Percentiles rank a stretch among this genome's conserved stretches.
Conservation (phyloP, 2,329 filamentous ascomycete genomes). For the Beauveria scarabaeidicola region DNA sequence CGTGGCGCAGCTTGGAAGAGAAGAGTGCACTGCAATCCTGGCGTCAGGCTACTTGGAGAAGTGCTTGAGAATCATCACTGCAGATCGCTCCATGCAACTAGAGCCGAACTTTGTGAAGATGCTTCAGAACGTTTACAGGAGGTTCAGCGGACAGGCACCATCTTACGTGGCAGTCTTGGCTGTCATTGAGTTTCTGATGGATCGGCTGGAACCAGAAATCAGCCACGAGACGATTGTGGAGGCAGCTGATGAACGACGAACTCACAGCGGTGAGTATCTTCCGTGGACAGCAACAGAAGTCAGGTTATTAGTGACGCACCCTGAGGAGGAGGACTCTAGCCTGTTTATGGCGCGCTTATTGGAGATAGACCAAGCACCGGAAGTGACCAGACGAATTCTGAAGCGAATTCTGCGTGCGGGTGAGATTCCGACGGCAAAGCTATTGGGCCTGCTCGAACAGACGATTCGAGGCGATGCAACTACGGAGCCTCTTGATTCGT, state of each 20-base stretch:
- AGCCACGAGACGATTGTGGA: slow-evolving; percentile 30
- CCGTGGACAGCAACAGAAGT: slow-evolving; percentile 40
- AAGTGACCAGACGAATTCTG: slow-evolving; percentile 48
- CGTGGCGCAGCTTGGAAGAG: slow-evolving; percentile 54
- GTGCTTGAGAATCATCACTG: slow-evolving; percentile 50
- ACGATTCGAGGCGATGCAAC: slow-evolving; percentile 41
- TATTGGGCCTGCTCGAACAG: slow-evolving; percentile 45
- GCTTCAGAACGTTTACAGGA: slow-evolving; percentile 41
- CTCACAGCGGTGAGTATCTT: slow-evolving; percentile 26
- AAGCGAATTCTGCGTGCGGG: slow-evolving; percentile 46
- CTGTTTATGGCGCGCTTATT: slow-evolving; percentile 61
- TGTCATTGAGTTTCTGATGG: slow-evolving; percentile 38
- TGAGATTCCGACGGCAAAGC: slow-evolving; percentile 38
- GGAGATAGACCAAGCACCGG: slow-evolving; percentile 47
- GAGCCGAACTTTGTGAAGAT: slow-evolving; percentile 47
- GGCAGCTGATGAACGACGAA: slow-evolving; percentile 30
- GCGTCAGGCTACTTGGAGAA: slow-evolving; percentile 52
- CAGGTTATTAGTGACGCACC: slow-evolving; percentile 34
- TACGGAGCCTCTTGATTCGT: slow-evolving; percentile 41
- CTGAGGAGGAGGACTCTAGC: slow-evolving; percentile 26
- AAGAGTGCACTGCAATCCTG: slow-evolving; percentile 51
- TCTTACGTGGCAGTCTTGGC: slow-evolving; percentile 46
- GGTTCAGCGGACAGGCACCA: slow-evolving; percentile 40
- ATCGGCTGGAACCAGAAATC: slow-evolving; percentile 32
- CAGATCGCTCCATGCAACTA: slow-evolving; percentile 46